These are phyloP conservation scores for Aspergillus hancockii DNA, from an alignment of 495 filamentous ascomycete species.

Conservation along the genomic window DNA sequence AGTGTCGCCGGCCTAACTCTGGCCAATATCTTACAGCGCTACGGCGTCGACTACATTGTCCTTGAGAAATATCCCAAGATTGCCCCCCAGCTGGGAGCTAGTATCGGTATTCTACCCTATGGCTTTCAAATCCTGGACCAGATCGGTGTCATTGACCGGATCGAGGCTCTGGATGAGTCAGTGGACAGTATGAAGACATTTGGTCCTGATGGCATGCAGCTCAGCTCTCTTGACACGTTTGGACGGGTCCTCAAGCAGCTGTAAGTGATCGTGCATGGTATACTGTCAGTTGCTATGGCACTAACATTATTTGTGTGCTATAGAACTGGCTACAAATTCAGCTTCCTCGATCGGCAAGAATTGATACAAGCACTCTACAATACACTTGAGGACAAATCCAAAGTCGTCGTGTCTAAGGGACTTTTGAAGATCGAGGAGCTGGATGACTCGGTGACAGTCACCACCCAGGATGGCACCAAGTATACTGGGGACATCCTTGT, in stretches of 20 bases:
- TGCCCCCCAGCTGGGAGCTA: conserved; percentile 12
- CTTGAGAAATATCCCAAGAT: conserved; percentile 18
- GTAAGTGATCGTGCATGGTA: no score
- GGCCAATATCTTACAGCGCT: conserved; percentile 17
- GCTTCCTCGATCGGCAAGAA: conserved; percentile 31
- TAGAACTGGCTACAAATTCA: conserved; percentile 18
- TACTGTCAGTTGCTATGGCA: no score
- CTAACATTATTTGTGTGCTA: neutral
- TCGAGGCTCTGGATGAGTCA: neutral
- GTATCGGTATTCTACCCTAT: conserved; percentile 20
- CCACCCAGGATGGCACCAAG: conserved; percentile 27
- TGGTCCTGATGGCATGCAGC: conserved; percentile 1
- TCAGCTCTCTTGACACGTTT: conserved; percentile 17
- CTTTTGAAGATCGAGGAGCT: conserved; percentile 16
- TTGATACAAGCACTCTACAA: conserved; percentile 27
- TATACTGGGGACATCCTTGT: conserved; percentile 45
- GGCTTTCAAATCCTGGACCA: conserved; percentile 22
- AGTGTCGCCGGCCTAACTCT: conserved; percentile 47
- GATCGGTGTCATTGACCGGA: conserved; percentile 11
- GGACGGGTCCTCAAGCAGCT: neutral
- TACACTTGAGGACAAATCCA: conserved; percentile 15
- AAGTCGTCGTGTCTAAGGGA: conserved; percentile 10
- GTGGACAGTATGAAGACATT: neutral
- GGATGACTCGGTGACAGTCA: conserved; percentile 12
- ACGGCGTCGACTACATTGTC: conserved; percentile 20